Evolutionary conservation across 208 protist species (phyloP), one percentile per base, ranked within the genome.

Genomic region (Balamuthia mandrillaris): DNA sequence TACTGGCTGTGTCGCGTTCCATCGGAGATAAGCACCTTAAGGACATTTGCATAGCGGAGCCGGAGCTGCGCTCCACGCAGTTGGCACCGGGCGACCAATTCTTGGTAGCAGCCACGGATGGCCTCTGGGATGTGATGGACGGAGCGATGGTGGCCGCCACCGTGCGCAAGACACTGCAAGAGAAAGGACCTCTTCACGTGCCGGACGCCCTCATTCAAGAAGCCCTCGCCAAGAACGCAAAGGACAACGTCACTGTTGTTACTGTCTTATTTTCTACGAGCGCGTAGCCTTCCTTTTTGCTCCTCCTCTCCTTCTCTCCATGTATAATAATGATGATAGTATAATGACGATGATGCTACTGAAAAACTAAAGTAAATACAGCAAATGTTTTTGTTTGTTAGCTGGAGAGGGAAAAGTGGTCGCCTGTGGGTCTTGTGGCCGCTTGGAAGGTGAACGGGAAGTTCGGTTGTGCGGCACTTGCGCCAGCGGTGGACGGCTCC

Each of bases 241-340:
- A 72, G 63, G 63, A 72, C 63, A 72, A 72, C 47, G 63, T 72
- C 41, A 72, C 63, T 49, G 33, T 72, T 49, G 18, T 45, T 41
- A 72, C 47, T 41, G 63, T 72, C 4, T 72, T 72, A 33, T 72
- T 72, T 27, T 54, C 47, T 54, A 14, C 47, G 47, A 14, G 21
- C 14, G 47, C 47, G 47, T 24, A 21, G 3, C 10, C 2, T 14
- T 49, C 27, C 3, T 72, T 41, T 21, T 3, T 21, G 5, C 24
- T 33, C 3, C 24, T n/a, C 21, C 14, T 33, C 5, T 63, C 56
- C 3, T 31, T 33, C 6, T 14, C 1, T 21, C 16, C 56, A 63
- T 33, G 3, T 63, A n/a, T n/a, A n/a, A n/a, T n/a, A n/a, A n/a
- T n/a, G n/a, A n/a, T n/a, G n/a, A n/a, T n/a, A n/a, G n/a, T n/a